Conservation (phyloP, 208 protist species). For the Crithidia acanthocephali region DNA sequence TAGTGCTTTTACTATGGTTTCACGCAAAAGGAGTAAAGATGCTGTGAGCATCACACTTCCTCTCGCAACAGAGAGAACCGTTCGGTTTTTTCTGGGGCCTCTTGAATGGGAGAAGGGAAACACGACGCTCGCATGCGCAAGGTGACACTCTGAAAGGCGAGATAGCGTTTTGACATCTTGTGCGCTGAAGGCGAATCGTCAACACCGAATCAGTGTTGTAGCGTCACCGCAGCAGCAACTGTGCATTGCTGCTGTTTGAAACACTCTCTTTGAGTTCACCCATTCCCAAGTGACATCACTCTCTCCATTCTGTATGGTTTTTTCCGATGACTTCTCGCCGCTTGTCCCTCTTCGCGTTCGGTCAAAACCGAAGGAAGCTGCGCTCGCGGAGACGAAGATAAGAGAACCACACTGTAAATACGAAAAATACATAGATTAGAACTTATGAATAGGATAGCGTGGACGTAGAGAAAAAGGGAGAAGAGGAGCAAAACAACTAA, state of each 20-base stretch:
- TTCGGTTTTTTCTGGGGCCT: neutral
- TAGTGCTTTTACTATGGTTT: neutral
- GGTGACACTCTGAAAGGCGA: too few relatives aligned
- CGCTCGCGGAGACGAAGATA: neutral
- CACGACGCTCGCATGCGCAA: too few relatives aligned
- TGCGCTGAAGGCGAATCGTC: neutral
- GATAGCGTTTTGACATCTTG: neutral
- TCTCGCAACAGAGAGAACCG: neutral
- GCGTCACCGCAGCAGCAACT: neutral
- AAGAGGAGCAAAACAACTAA: neutral
- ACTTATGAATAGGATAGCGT: too few relatives aligned
- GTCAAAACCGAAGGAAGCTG: neutral
- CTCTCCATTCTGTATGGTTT: too few relatives aligned
- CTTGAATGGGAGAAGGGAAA: too few relatives aligned
- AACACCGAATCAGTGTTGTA: neutral
- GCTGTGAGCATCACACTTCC: constrained; percentile 1
- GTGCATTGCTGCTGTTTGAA: too few relatives aligned
- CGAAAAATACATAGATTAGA: neutral
- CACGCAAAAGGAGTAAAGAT: neutral
- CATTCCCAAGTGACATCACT: too few relatives aligned
- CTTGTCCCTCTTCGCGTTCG: neutral
- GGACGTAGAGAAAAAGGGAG: neutral
- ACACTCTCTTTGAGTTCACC: too few relatives aligned
- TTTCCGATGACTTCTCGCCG: too few relatives aligned
- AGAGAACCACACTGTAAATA: neutral